phyloP scores from a whole-genome alignment of 768 basidiomycete genomes.

The Tulasnella sp. region DNA sequence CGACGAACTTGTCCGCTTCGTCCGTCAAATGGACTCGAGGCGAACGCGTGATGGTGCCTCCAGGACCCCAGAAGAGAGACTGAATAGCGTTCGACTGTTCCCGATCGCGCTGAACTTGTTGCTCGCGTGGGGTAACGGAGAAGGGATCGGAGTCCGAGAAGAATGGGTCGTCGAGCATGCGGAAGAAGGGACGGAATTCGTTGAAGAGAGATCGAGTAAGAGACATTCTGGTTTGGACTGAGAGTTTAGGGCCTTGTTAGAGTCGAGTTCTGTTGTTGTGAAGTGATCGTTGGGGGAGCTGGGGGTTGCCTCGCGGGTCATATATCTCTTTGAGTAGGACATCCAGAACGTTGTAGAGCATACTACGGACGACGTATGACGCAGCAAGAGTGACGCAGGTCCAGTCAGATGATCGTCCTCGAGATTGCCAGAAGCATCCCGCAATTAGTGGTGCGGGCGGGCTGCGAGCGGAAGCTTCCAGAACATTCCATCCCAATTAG shows the following conservation, averaged over 20 bases:
- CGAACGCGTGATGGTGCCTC: not conserved
- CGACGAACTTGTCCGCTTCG: slow-evolving; percentile 1
- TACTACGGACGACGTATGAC: too few relatives aligned
- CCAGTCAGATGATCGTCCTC: too few relatives aligned
- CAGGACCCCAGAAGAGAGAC: not conserved
- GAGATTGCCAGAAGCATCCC: too few relatives aligned
- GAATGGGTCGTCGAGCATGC: slow-evolving; percentile 9
- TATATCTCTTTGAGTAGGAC: too few relatives aligned
- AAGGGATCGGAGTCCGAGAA: not conserved
- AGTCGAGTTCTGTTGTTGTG: not conserved
- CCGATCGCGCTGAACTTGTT: not conserved
- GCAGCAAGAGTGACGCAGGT: too few relatives aligned
- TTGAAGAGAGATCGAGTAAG: slow-evolving; percentile 4
- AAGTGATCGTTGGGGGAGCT: too few relatives aligned
- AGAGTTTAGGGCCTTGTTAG: not conserved
- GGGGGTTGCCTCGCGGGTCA: too few relatives aligned
- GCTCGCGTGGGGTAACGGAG: not conserved
- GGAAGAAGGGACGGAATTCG: slow-evolving; percentile 18
- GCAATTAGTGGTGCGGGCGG: too few relatives aligned
- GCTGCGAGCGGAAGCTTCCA: too few relatives aligned
- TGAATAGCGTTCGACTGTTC: not conserved
- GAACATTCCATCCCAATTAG: too few relatives aligned
- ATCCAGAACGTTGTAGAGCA: too few relatives aligned
- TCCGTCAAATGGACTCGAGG: slow-evolving; percentile 7
- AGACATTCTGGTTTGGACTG: not conserved